Evolutionary conservation across 257 asterid genomes (phyloP), one percentile per base, ranked within the genome.

Genomic region (Verbascum thapsus): DNA sequence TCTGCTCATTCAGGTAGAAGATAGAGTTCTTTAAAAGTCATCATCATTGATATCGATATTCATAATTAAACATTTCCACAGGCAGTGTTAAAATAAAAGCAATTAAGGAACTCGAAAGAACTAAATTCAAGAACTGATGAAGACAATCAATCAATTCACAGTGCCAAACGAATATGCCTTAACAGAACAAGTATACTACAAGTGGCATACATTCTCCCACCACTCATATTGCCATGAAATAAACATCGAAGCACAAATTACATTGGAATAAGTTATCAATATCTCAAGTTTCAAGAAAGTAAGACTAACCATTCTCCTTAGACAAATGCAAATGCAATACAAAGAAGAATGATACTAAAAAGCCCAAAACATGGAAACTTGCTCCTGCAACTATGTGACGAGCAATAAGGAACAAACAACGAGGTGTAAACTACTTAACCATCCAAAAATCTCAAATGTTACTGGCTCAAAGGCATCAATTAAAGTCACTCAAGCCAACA

Each of bases 211-310:
- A 20, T 49, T 19, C 13, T 34, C 15, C 0, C 15, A 49, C 15
- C 43, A 23, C 43, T 26, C 66, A 8, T 43, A 26, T 2, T 16
- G 18, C 16, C 66, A 59, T 30, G 17, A 45, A 30, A 26, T 56
- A 45, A 32, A 18, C 32, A 16, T 56, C 3, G 19, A 61, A 47
- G 56, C 45, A 61, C 43, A 60, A 59, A 20, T 7, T 10, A 59
- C n/a, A 42, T 44, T 30, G 16, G 23, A 22, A 4, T 18, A 15
- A 47, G 26, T 47, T 16, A 7, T 10, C 3, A 15, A 47, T 18
- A 16, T 8, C 26, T 2, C 53, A 47, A 15, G 53, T 47, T 16
- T 7, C 11, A 8, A 17, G 8, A 39, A 45, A 45, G 26, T 7
- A 20, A 45, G 8, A 12, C 53, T n/a, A 47, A 2, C 26, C 12